Evolutionary conservation across 495 filamentous ascomycete species (phyloP).

Genomic region (Xylaria longipes): DNA sequence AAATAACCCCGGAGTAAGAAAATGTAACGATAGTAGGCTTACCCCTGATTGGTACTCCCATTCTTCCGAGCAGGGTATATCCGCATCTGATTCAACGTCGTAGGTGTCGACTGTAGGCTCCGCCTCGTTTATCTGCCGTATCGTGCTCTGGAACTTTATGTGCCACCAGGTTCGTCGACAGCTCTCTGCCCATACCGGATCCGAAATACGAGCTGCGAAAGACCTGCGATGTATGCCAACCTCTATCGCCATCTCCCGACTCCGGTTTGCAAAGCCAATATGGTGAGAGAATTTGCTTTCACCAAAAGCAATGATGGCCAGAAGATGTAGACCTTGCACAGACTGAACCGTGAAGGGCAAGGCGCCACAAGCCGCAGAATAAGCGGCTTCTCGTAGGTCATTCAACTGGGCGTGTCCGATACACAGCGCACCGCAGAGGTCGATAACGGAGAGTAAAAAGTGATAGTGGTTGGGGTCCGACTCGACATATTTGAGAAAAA

Average conservation of each 20-base stretch:
- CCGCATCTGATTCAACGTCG: constrained; percentile 54
- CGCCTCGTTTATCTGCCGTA: background rate
- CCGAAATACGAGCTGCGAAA: constrained; percentile 55
- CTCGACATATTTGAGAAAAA: constrained; percentile 43
- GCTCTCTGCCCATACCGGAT: constrained; percentile 69
- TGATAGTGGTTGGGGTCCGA: constrained; percentile 40
- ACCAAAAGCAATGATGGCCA: constrained; percentile 70
- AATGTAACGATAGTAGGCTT: constrained; percentile 33
- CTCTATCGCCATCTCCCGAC: constrained; percentile 67
- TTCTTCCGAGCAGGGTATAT: constrained; percentile 69
- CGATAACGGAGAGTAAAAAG: constrained; percentile 59
- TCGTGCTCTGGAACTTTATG: constrained; percentile 68
- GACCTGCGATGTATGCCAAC: constrained; percentile 66
- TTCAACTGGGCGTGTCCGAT: constrained; percentile 45
- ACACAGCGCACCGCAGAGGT: constrained; percentile 63
- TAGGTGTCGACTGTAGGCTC: constrained; percentile 1
- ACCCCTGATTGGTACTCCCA: constrained; percentile 61
- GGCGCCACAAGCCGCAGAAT: constrained; percentile 46
- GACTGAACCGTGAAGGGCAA: constrained; percentile 60
- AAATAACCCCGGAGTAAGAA: background rate
- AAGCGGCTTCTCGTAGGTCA: constrained; percentile 51
- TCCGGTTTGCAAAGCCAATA: constrained; percentile 60
- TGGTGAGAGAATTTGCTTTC: constrained; percentile 64
- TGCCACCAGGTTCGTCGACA: constrained; percentile 80
- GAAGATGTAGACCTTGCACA: constrained; percentile 70